A percentile compares a stretch with the other conserved stretches of the same genome.
Conservation (phyloP, 2,329 filamentous ascomycete species). For the Aotearoamyces nothofagi region DNA sequence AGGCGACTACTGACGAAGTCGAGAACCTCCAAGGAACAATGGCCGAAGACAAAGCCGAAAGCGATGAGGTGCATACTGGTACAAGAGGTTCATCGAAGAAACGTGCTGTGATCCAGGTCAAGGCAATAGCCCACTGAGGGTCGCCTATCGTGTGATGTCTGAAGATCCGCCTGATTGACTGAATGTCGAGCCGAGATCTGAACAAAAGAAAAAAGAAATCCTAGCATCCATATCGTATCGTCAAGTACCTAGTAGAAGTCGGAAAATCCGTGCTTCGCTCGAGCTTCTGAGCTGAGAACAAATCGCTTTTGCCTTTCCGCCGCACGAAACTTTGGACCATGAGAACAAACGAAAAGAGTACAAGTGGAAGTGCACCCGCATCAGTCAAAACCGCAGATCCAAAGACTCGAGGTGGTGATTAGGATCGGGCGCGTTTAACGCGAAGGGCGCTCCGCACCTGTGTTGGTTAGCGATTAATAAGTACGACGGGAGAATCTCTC, state of each 20-base stretch:
- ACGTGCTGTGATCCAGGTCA: conserved; percentile 18
- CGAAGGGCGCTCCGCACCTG: conserved; percentile 22
- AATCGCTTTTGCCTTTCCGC: conserved; percentile 19
- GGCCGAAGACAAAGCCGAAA: conserved; percentile 17
- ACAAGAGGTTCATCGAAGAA: conserved; percentile 20
- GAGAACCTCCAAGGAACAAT: conserved; percentile 14
- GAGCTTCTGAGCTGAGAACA: conserved; percentile 15
- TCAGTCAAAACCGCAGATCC: conserved; percentile 21
- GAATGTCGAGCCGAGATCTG: conserved; percentile 18
- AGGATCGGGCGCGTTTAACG: conserved; percentile 21
- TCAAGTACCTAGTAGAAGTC: conserved; percentile 12
- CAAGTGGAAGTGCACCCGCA: conserved; percentile 19
- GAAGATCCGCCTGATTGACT: conserved; percentile 17
- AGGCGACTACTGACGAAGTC: conserved; percentile 20
- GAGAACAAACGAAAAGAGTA: conserved; percentile 17
- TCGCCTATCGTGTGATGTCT: conserved; percentile 12
- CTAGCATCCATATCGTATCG: conserved; percentile 16
- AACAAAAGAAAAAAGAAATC: conserved; percentile 19
- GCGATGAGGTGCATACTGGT: conserved; percentile 21
- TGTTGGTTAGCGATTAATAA: conserved; percentile 21
- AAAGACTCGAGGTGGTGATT: conserved; percentile 18
- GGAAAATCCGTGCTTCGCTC: conserved; percentile 7
- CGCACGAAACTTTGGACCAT: conserved; percentile 20
- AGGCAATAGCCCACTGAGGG: conserved; percentile 13
- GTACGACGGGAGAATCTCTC: conserved; percentile 19